These are phyloP conservation scores for Collybia mongolica DNA, from an alignment of 768 basidiomycete species.

Conservation along the genomic window DNA sequence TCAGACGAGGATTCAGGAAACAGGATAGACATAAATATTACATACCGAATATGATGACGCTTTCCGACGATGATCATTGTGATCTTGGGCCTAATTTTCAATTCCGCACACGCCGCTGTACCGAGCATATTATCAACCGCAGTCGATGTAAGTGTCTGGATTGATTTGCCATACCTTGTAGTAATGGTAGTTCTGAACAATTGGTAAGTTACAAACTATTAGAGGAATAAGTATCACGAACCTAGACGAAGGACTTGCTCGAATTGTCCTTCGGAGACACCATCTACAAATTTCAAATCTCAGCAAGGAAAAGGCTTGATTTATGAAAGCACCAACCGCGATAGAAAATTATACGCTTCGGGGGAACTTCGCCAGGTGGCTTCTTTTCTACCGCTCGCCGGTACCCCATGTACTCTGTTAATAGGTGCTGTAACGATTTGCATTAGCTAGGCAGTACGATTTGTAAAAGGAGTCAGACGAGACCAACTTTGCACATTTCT, in stretches of 20 bases:
- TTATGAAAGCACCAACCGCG: conserved; percentile 44
- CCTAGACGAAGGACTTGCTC: conserved; percentile 53
- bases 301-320: conserved; percentile 5
- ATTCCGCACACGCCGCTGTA: conserved; percentile 59
- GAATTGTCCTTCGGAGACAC: conserved; percentile 52
- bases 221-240: conserved; percentile 16
- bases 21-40: neutral
- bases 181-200: conserved; percentile 50
- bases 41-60: conserved; percentile 58
- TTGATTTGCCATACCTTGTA: conserved; percentile 45
- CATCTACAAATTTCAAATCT: conserved; percentile 36
- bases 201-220: neutral
- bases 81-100: conserved; percentile 62
- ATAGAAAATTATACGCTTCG: conserved; percentile 70
- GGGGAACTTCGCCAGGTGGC: conserved; percentile 23
- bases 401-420: conserved; percentile 55
- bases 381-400: conserved; percentile 46
- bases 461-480: neutral
- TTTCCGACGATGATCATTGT: conserved; percentile 83
- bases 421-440: conserved; percentile 37
- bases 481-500: conserved; percentile 55
- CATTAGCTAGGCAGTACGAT: neutral
- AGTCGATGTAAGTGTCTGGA: neutral
- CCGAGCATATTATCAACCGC: neutral
- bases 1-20: neutral